Conservation (phyloP, 805 yeast species). For the Blastobotrys attinorum region DNA sequence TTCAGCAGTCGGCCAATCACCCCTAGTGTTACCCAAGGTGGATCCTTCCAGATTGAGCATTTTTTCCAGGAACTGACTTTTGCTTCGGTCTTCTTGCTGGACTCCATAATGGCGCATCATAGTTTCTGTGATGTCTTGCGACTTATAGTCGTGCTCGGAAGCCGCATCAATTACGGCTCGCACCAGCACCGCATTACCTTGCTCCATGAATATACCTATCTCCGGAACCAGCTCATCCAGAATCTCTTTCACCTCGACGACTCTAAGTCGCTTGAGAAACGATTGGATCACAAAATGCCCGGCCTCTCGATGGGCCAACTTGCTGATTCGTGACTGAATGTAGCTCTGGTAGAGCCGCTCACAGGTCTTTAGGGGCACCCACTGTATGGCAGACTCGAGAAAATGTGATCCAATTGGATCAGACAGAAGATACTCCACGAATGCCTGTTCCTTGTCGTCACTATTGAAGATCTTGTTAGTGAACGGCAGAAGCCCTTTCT, state of each 20-base stretch:
- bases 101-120: constrained; percentile 13
- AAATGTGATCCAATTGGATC: constrained; percentile 94
- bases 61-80: constrained; percentile 53
- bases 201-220: constrained; percentile 22
- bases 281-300: constrained; percentile 77
- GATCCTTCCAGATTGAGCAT: constrained; percentile 57
- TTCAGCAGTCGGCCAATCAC: constrained; percentile 88
- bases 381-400: constrained; percentile 60
- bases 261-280: constrained; percentile 54
- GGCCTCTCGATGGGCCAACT: constrained; percentile 72
- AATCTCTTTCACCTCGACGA: constrained; percentile 44
- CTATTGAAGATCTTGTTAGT: constrained; percentile 53
- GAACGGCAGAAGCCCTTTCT: constrained; percentile 21
- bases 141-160: constrained; percentile 9
- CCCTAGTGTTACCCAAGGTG: constrained; percentile 64
- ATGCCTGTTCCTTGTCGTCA: constrained; percentile 41
- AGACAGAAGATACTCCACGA: constrained; percentile 72
- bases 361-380: constrained; percentile 58
- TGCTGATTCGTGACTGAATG: constrained; percentile 65
- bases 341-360: constrained; percentile 63
- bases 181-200: constrained; percentile 18
- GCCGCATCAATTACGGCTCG: constrained; percentile 16
- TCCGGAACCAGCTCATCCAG: constrained; percentile 20
- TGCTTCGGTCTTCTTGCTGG: constrained; percentile 25
- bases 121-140: constrained; percentile 11